Evolutionary conservation across 306 rosid genomes (phyloP), one percentile per base, ranked within the genome.

Genomic region (Gastrolobium villosum): DNA sequence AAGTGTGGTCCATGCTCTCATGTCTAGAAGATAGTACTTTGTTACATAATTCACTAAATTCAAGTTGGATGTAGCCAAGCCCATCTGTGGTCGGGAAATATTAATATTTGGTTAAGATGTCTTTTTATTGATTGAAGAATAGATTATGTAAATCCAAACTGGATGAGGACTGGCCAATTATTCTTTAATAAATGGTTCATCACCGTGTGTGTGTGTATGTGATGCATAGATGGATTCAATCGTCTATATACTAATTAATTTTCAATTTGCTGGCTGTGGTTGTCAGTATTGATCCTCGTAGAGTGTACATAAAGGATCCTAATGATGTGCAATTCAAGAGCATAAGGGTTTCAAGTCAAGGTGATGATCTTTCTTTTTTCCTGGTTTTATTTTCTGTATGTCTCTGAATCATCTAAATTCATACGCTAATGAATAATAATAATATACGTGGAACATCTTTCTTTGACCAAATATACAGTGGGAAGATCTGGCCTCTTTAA

Each of bases 251-350:
- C 57, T 72, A 65, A 60, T 52, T 74, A 53, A 34, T 41, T 70
- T 83, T 72, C 71, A 49, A 62, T 39, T 64, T 55, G 54, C 93
- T 93, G 99, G 99, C 99, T 43, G 99, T 95, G 71, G 98, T 93
- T 56, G 98, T 95, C 26, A 95, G 99, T 73, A 87, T 95, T 60
- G 99, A 95, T 88, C 99, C 98, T 71, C 90, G 91, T 52, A 91
- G 97, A 76, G 94, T 90, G 68, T 90, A 93, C 14, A n/a, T 91
- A 45, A 88, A 88, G 86, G 79, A 84, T 81, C 89, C 94, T 44
- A 71, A 79, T 40, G 99, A 93, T 66, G 96, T 93, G 61, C 86
- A 88, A 81, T 88, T 89, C 72, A 88, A 91, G 88, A 86, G 92
- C 41, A 55, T 79, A 66, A 87, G 77, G 65, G 87, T 88, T 65